A percentile compares a stretch with the other conserved stretches of the same genome.
Evolutionary conservation across 108 stramenopile genomes (phyloP).

Genomic region (Stephanodiscus triporus): DNA sequence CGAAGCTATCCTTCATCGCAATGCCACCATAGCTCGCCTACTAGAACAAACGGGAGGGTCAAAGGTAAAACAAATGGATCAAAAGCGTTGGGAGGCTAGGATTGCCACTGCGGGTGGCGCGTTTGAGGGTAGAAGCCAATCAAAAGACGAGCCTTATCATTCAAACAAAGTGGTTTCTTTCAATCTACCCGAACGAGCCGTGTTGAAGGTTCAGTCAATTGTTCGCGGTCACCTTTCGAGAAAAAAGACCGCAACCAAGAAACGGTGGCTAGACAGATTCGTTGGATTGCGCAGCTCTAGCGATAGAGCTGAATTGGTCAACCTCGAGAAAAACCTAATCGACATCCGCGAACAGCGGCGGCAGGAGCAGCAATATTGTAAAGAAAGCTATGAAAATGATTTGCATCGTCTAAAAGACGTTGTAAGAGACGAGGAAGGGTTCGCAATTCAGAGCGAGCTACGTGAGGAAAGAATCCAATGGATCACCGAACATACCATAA

Average conservation of each 20-base stretch:
- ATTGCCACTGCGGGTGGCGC: not conserved
- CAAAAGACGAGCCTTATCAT: not conserved
- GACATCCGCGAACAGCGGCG: constrained; percentile 60
- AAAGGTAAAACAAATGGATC: constrained; percentile 49
- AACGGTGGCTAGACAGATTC: constrained; percentile 55
- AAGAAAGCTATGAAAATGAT: constrained; percentile 71
- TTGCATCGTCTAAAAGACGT: constrained; percentile 70
- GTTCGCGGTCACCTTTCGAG: constrained; percentile 54
- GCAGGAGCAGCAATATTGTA: constrained; percentile 78
- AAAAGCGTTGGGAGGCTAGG: constrained; percentile 15
- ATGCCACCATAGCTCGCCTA: constrained; percentile 56
- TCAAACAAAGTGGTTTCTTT: not conserved
- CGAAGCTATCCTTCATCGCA: constrained; percentile 28
- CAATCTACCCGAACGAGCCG: constrained; percentile 60
- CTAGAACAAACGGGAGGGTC: constrained; percentile 58
- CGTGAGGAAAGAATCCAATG: constrained; percentile 78
- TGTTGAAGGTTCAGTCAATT: constrained; percentile 67
- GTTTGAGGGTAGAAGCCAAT: not conserved
- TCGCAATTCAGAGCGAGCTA: constrained; percentile 71
- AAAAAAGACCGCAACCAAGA: constrained; percentile 21
- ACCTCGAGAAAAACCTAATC: constrained; percentile 58
- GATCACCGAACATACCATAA: constrained; percentile 73
- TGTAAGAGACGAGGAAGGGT: constrained; percentile 79
- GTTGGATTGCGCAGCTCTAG: constrained; percentile 68
- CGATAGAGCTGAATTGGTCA: constrained; percentile 15